Evolutionary conservation across 2,329 filamentous ascomycete species (phyloP).

Genomic region (Talaromyces sp.): DNA sequence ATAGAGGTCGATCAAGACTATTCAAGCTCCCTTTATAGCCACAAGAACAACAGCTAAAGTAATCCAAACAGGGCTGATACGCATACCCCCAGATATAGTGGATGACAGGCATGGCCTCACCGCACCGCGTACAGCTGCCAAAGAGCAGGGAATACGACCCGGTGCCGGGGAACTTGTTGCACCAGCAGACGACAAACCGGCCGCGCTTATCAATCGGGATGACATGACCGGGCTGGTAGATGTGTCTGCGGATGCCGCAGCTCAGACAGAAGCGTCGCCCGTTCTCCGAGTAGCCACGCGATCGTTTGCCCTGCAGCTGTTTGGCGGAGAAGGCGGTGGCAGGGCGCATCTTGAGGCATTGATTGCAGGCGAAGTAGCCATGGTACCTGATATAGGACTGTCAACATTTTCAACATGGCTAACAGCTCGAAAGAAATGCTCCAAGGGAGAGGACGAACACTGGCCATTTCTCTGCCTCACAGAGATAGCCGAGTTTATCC

Average conservation of each 20-base stretch:
- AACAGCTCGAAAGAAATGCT: not conserved
- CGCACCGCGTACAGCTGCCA: constrained; percentile 6
- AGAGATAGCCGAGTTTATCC: constrained; percentile 2
- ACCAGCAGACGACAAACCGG: constrained; percentile 7
- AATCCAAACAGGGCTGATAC: constrained; percentile 7
- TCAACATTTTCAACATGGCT: not conserved
- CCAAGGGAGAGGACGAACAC: constrained; percentile 1
- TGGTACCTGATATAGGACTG: constrained; percentile 4
- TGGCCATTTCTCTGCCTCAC: constrained; percentile 8
- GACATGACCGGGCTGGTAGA: constrained; percentile 6
- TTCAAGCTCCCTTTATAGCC: constrained; percentile 1
- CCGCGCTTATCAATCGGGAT: constrained; percentile 1
- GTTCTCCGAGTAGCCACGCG: constrained; percentile 5
- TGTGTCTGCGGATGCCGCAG: constrained; percentile 10
- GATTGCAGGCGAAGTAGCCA: constrained; percentile 6
- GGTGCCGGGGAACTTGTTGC: constrained; percentile 5
- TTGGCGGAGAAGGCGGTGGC: constrained; percentile 4
- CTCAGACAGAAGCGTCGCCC: constrained; percentile 10
- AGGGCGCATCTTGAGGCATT: constrained; percentile 10
- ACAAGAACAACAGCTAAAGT: constrained; percentile 4
- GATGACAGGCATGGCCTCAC: not conserved
- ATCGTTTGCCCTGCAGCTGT: constrained; percentile 3
- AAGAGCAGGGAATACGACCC: constrained; percentile 6
- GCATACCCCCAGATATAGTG: constrained; percentile 9
- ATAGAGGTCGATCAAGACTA: not conserved